Base-by-base conservation (phyloP, 495 filamentous ascomycete genomes). In the Talaromyces adpressus region DNA sequence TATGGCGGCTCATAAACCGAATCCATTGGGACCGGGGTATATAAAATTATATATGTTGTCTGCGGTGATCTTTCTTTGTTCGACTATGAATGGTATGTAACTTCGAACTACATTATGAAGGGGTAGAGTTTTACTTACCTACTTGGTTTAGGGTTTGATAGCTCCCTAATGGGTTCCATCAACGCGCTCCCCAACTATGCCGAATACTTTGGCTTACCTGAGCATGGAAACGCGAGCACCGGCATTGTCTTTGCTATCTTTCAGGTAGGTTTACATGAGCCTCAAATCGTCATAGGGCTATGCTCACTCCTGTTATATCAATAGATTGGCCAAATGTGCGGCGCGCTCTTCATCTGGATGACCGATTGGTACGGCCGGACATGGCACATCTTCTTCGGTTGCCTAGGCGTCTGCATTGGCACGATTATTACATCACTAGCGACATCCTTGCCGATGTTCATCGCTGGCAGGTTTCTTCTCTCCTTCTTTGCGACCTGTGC, bases 391-490 rank as follows among this genome's bases (percentile, higher is more conserved):
- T 60, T 49, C 23, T 73, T 84, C 80, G 82, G 88, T 7, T 80
- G 82, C 57, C 74, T 84, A 66, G 87, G 88, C 18, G 89, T 91
- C 75, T 83, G 82, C 63, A 73, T 84, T 39, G 87, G 87, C 27
- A 80, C 81, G 25, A 59, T 82, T 7, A 73, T 87, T 61, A 84
- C 88, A 67, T 78, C 86, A 51, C 59, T 87, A 34, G 86, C 22
- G 82, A 84, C 7, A 70, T 73, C 66, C 70, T 68, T 82, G 18
- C 69, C 66, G 14, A 75, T 79, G 64, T 90, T 92, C 69, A 86
- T 90, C 70, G 88, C 77, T n/a, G 89, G 88, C 16, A 85, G 89
- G 5, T 91, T 92, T 72, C 67, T 91, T 14, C 81, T 93, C 14
- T 88, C 89, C 1, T 89, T 92, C 64, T 89, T 89, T 8, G 86